Evolutionary conservation across 441 rosid species (phyloP).

Genomic region (Gossypium schwendimanii): DNA sequence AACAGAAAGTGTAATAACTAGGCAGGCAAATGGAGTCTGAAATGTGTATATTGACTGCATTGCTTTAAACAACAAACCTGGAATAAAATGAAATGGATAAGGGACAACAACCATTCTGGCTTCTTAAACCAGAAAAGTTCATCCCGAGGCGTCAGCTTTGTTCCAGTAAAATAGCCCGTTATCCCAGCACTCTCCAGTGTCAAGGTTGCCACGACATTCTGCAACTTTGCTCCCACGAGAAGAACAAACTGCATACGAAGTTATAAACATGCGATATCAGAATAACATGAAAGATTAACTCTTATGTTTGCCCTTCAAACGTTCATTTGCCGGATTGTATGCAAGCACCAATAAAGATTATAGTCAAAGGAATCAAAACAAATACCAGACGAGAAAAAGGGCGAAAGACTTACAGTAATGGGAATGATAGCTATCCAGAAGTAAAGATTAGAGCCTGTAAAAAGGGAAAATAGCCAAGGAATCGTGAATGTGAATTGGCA

Average conservation of each 20-base stretch:
- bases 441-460: slow-evolving; percentile 85
- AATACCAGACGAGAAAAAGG: slow-evolving; percentile 5
- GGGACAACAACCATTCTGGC: slow-evolving; percentile 49
- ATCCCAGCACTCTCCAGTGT: slow-evolving; percentile 50
- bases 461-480: slow-evolving; percentile 8
- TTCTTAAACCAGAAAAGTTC: slow-evolving; percentile 67
- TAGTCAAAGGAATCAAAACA: neutral
- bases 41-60: neutral
- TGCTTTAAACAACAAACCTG: slow-evolving; percentile 35
- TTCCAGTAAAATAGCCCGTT: slow-evolving; percentile 30
- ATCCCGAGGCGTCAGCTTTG: slow-evolving; percentile 49
- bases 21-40: neutral
- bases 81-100: slow-evolving; percentile 58
- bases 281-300: neutral
- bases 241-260: slow-evolving; percentile 42
- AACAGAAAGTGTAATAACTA: neutral
- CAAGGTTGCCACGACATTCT: slow-evolving; percentile 63
- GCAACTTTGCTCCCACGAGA: slow-evolving; percentile 54
- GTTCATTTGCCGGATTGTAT: neutral
- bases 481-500: slow-evolving; percentile 8
- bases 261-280: slow-evolving; percentile 1
- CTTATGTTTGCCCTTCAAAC: neutral
- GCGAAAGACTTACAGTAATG: slow-evolving; percentile 48
- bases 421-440: slow-evolving; percentile 96
- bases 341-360: neutral